A percentile compares a stretch with the other conserved stretches of the same genome.
Evolutionary conservation across 2,329 filamentous ascomycete genomes (phyloP).

Genomic region (Diaporthe ilicicola): DNA sequence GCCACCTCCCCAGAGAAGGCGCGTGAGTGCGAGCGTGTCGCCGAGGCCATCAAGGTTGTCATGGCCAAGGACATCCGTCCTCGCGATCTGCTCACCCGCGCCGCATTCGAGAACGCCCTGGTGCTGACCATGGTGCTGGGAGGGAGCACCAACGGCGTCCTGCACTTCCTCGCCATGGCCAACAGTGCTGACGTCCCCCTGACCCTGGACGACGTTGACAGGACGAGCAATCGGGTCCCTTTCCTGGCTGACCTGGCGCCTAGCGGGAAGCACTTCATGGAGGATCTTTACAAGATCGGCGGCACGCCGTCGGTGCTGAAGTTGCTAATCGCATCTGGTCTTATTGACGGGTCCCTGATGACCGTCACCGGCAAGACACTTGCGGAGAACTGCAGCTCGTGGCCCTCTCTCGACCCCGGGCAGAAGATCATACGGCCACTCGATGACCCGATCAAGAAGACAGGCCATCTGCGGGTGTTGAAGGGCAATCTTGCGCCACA

Average conservation of each 20-base stretch:
- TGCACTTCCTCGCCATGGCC: constrained; percentile 92
- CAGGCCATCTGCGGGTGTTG: constrained; percentile 89
- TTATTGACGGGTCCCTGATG: constrained; percentile 79
- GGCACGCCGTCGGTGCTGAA: constrained; percentile 89
- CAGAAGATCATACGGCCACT: constrained; percentile 87
- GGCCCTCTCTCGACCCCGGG: constrained; percentile 78
- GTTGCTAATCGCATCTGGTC: constrained; percentile 76
- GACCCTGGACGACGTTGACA: constrained; percentile 83
- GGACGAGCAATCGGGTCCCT: constrained; percentile 82
- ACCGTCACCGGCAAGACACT: constrained; percentile 88
- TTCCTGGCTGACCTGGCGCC: constrained; percentile 89
- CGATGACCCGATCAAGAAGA: constrained; percentile 76
- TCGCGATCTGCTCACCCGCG: constrained; percentile 80
- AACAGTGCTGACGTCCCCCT: constrained; percentile 81
- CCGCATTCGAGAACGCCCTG: constrained; percentile 86
- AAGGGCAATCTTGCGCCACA: constrained; percentile 87
- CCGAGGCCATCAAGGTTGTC: constrained; percentile 78
- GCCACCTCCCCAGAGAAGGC: constrained; percentile 84
- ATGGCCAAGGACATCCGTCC: constrained; percentile 87
- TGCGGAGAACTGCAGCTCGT: constrained; percentile 80
- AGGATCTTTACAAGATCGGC: constrained; percentile 85
- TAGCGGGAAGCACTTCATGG: constrained; percentile 82
- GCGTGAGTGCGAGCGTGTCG: constrained; percentile 84
- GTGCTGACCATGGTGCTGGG: constrained; percentile 93
- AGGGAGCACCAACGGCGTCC: constrained; percentile 86